Conservation (phyloP, 495 filamentous ascomycete genomes). For the Aeminium ludgeri region DNA sequence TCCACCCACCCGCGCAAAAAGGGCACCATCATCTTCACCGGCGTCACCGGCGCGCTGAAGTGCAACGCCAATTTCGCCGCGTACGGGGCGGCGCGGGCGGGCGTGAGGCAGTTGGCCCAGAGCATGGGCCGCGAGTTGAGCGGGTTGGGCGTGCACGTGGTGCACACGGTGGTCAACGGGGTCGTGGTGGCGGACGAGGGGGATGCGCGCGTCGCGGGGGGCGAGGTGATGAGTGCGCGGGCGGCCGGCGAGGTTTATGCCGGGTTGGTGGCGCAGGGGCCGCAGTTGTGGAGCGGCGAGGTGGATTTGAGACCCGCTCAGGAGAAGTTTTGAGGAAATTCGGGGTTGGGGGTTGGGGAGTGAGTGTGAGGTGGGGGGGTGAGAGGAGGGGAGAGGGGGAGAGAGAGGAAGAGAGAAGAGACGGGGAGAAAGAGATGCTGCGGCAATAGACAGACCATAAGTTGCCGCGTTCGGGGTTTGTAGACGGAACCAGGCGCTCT, state of each 20-base stretch:
- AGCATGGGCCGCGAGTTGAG: constrained; percentile 26
- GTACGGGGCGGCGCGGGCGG: constrained; percentile 28
- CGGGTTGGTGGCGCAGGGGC: constrained; percentile 25
- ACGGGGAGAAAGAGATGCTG: too few relatives aligned
- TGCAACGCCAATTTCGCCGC: constrained; percentile 29
- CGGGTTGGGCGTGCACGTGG: constrained; percentile 24
- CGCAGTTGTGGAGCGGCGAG: constrained; percentile 28
- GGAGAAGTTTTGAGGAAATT: constrained; percentile 29
- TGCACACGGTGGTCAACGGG: constrained; percentile 31
- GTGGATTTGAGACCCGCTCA: constrained; percentile 29
- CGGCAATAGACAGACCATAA: too few relatives aligned
- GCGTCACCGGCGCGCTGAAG: constrained; percentile 28
- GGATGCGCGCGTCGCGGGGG: constrained; percentile 14
- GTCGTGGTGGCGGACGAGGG: constrained; percentile 27
- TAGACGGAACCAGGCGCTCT: too few relatives aligned
- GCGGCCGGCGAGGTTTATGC: constrained; percentile 30
- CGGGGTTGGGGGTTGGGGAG: too few relatives aligned
- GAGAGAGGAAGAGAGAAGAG: too few relatives aligned
- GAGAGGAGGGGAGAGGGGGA: too few relatives aligned
- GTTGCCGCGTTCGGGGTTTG: too few relatives aligned
- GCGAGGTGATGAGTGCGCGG: constrained; percentile 29
- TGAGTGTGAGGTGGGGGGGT: too few relatives aligned
- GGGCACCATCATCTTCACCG: constrained; percentile 32
- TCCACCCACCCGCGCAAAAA: constrained; percentile 22
- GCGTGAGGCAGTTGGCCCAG: constrained; percentile 29